Conservation (phyloP, 371 early-diverging fungal species). For the Lichtheimia ornata region DNA sequence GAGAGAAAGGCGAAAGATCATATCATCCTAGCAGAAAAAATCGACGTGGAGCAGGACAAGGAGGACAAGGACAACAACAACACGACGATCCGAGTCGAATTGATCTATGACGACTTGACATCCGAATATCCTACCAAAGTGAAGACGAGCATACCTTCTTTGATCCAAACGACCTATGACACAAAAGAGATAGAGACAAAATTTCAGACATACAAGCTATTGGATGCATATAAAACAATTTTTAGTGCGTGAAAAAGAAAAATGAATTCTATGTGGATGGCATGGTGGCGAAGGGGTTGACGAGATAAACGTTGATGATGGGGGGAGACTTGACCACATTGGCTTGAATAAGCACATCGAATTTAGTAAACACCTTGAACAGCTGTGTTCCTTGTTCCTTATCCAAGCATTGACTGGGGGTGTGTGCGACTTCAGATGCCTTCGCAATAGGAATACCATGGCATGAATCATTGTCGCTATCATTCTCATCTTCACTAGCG, state of each 20-base stretch:
- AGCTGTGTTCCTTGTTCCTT: constrained; percentile 23
- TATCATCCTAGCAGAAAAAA: neutral
- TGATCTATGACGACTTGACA: constrained; percentile 1
- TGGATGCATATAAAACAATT: constrained; percentile 5
- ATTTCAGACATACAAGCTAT: neutral
- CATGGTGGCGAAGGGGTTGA: constrained; percentile 32
- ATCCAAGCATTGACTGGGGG: constrained; percentile 14
- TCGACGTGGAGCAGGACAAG: neutral
- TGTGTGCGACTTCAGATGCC: neutral
- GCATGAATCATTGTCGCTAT: constrained; percentile 5
- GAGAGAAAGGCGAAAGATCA: neutral
- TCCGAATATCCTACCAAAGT: constrained; percentile 6
- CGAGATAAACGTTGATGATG: constrained; percentile 35
- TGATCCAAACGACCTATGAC: no score
- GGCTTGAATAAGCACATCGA: constrained; percentile 35
- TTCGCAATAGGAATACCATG: constrained; percentile 7
- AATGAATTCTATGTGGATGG: neutral
- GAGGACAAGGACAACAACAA: neutral
- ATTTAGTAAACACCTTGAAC: constrained; percentile 28
- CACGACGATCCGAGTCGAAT: neutral
- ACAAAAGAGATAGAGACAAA: neutral
- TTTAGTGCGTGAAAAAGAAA: constrained; percentile 3
- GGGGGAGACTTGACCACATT: constrained; percentile 40
- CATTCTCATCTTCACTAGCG: constrained; percentile 15
- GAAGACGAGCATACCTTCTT: neutral